Evolutionary conservation across 805 yeast genomes (phyloP), one percentile per base, ranked within the genome.

Genomic region (Metschnikowia reukaufii): DNA sequence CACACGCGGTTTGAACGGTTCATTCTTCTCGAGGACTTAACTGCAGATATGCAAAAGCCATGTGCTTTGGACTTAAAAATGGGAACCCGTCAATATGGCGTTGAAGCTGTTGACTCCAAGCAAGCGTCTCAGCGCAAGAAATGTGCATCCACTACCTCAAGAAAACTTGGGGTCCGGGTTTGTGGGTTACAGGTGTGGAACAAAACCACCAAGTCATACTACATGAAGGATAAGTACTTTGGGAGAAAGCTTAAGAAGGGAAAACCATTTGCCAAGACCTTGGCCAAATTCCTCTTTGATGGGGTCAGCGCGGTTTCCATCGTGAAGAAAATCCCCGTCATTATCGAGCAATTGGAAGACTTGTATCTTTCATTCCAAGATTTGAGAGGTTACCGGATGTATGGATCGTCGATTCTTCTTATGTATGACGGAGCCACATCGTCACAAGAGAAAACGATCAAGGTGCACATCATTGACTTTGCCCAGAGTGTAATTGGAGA

Each of bases 31-130:
- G 99, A 95, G 62, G 99, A 94, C 68, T 69, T 94, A 40, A 94
- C 98, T 0, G 77, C 83, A 45, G 88, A 88, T 19, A 82, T 92
- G 83, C 72, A 67, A 25, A 79, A 78, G 53, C 97, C 99, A 0
- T 91, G 97, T 62, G 98, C 92, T 0, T 70, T 94, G 41, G 99
- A 94, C 67, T 73, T 94, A 57, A 94, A 94, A 63, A 94, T 94
- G 98, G 99, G 99, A 0, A 92, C 99, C 0, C 76, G 99, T 48
- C 99, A 94, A 66, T 94, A 94, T 60, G 99, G 99, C 8, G 85
- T 92, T n/a, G 96, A 90, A 53, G 97, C 98, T 0, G 74, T 76
- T 5, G 64, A 68, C 12, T 68, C 81, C 40, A 94, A 94, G 66
- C 85, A 83, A 60, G 62, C 69, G 39, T 88, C 96, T 0, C 99